phyloP scores from a whole-genome alignment of 2,329 filamentous ascomycete genomes.

The Stachybotrys chlorohalonatus region DNA sequence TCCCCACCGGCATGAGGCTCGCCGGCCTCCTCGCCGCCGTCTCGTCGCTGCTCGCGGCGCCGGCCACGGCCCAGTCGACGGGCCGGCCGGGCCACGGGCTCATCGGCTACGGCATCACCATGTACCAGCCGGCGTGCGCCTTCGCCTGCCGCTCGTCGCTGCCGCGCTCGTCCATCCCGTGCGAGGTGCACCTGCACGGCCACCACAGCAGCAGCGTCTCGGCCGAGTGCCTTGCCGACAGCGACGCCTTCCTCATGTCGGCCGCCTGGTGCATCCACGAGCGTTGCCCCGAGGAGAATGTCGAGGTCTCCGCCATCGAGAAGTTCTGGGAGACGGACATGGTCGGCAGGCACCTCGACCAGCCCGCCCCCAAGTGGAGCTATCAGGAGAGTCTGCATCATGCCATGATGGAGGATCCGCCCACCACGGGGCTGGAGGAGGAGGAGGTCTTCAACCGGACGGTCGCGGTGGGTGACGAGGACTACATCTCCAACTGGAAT shows the following conservation, averaged over 20 bases:
- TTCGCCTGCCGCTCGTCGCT: slow-evolving; percentile 45
- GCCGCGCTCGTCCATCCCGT: slow-evolving; percentile 4
- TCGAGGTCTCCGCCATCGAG: slow-evolving; percentile 6
- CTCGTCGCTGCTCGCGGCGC: not conserved
- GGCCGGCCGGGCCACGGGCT: slow-evolving; percentile 9
- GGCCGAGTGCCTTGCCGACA: slow-evolving; percentile 8
- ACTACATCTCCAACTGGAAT: slow-evolving; percentile 4
- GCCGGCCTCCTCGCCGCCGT: not conserved
- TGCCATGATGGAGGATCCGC: not conserved
- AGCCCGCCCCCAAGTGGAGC: slow-evolving; percentile 5
- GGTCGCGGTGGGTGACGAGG: slow-evolving; percentile 3
- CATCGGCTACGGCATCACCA: slow-evolving; percentile 19
- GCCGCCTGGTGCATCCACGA: slow-evolving; percentile 11
- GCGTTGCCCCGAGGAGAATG: slow-evolving; percentile 4
- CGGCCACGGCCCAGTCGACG: not conserved
- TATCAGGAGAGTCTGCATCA: slow-evolving; percentile 6
- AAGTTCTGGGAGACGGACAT: slow-evolving; percentile 9
- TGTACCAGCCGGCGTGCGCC: slow-evolving; percentile 59
- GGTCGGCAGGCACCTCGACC: slow-evolving; percentile 4
- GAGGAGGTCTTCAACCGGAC: slow-evolving; percentile 3
- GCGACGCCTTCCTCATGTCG: slow-evolving; percentile 9
- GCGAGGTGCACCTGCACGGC: slow-evolving; percentile 1
- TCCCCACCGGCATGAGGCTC: not conserved
- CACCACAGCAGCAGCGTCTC: slow-evolving; percentile 1
- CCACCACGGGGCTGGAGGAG: slow-evolving; percentile 1